Percentiles rank a stretch among this genome's conserved stretches.
phyloP scores from a whole-genome alignment of 352 stramenopile genomes.

The Thalassiosira hispida region DNA sequence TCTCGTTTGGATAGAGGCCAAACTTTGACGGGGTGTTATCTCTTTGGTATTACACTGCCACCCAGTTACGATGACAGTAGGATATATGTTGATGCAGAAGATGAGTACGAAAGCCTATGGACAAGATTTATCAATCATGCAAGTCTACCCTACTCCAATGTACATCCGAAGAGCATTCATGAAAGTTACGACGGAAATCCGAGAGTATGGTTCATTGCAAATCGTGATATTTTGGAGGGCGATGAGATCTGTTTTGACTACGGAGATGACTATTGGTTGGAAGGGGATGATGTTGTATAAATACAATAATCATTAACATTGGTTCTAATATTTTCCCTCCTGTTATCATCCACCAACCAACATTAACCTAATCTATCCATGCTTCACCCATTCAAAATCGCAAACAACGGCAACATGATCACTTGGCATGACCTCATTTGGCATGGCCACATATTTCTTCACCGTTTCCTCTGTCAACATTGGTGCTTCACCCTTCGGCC shows the following conservation, averaged over 20 bases:
- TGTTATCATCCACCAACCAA: neutral
- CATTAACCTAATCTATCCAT: neutral
- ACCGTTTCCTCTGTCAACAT: slow-evolving; percentile 61
- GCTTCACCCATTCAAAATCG: slow-evolving; percentile 60
- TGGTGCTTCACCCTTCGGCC: slow-evolving; percentile 35
- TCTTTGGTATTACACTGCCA: slow-evolving; percentile 52
- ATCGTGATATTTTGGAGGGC: slow-evolving; percentile 59
- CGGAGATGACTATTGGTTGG: slow-evolving; percentile 74
- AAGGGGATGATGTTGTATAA: slow-evolving; percentile 56
- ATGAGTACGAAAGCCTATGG: slow-evolving; percentile 65
- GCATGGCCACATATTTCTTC: slow-evolving; percentile 62
- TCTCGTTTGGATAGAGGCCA: slow-evolving; percentile 50
- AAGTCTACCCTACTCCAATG: slow-evolving; percentile 37
- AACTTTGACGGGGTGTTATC: slow-evolving; percentile 58
- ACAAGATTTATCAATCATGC: slow-evolving; percentile 72
- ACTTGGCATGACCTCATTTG: slow-evolving; percentile 66
- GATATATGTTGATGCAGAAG: slow-evolving; percentile 66
- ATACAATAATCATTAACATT: too few relatives aligned
- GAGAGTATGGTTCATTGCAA: slow-evolving; percentile 70
- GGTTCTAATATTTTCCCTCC: too few relatives aligned
- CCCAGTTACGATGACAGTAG: slow-evolving; percentile 17
- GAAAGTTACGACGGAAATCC: slow-evolving; percentile 51
- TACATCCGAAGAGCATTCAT: slow-evolving; percentile 60
- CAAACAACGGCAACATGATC: slow-evolving; percentile 73
- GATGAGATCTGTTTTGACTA: slow-evolving; percentile 79